Percentiles rank a stretch among this genome's conserved stretches.
Conservation (phyloP, 495 filamentous ascomycete genomes). For the Aspergillus bertholletiae region DNA sequence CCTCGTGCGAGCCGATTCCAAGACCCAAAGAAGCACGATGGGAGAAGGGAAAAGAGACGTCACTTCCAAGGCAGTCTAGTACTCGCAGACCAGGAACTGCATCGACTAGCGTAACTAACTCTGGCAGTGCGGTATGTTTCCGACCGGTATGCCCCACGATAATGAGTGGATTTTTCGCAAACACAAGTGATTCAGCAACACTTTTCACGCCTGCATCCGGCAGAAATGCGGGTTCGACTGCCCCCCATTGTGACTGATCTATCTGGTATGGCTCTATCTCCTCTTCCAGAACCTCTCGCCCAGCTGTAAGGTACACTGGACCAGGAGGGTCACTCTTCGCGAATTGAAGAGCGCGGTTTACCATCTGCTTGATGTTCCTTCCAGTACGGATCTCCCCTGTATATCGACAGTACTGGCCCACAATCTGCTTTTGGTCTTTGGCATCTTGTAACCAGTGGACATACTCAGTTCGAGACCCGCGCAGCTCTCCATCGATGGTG, state of each 20-base stretch:
- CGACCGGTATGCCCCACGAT: constrained; percentile 83
- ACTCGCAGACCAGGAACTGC: constrained; percentile 76
- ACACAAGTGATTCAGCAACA: constrained; percentile 67
- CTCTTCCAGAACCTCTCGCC: constrained; percentile 88
- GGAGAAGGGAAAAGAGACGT: constrained; percentile 92
- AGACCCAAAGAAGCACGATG: constrained; percentile 73
- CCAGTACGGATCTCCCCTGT: constrained; percentile 85
- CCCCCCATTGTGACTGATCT: constrained; percentile 69
- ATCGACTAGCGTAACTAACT: constrained; percentile 75
- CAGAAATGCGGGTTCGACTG: constrained; percentile 70
- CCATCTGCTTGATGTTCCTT: constrained; percentile 93
- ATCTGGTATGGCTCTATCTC: constrained; percentile 80
- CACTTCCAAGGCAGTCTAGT: constrained; percentile 83
- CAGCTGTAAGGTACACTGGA: constrained; percentile 80
- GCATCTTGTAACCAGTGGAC: constrained; percentile 99
- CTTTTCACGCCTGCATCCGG: constrained; percentile 58
- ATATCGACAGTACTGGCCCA: constrained; percentile 91
- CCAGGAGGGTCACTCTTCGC: constrained; percentile 78
- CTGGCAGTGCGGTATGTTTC: constrained; percentile 61
- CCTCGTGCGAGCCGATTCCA: constrained; percentile 70
- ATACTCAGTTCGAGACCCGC: constrained; percentile 86
- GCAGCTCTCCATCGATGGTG: constrained; percentile 86
- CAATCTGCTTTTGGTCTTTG: constrained; percentile 88
- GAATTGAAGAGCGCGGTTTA: constrained; percentile 86
- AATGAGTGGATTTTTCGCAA: constrained; percentile 71